A percentile compares a stretch with the other conserved stretches of the same genome.
Evolutionary conservation across 106 monocot species (phyloP).

Genomic region (Allium cepa): DNA sequence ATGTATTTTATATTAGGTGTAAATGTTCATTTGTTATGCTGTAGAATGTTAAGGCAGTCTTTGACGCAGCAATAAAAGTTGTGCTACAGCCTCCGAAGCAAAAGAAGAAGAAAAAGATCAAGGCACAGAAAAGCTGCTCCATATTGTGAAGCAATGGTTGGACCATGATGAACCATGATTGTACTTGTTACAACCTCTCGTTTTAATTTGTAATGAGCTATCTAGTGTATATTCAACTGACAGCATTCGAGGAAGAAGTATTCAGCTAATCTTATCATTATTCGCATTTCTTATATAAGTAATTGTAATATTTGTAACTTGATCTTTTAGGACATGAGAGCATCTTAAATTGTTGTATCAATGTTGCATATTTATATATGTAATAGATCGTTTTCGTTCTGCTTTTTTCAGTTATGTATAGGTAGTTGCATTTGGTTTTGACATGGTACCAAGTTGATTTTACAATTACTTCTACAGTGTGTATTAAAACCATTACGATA

Average conservation of each 20-base stretch:
- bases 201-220: slow-evolving; percentile 2
- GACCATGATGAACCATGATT: background rate
- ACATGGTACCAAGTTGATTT: no score
- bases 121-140: slow-evolving; percentile 50
- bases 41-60: slow-evolving; percentile 57
- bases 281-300: background rate
- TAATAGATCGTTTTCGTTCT: no score
- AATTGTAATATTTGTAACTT: slow-evolving; percentile 2
- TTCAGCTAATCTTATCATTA: background rate
- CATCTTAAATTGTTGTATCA: slow-evolving; percentile 5
- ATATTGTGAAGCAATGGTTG: slow-evolving; percentile 35
- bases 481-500: no score
- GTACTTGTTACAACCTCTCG: background rate
- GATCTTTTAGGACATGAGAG: slow-evolving; percentile 2
- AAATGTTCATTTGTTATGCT: background rate
- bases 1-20: background rate
- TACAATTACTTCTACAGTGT: no score
- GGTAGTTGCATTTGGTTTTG: no score
- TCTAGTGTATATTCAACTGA: slow-evolving; percentile 3
- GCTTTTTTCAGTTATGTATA: no score
- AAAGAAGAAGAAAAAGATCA: slow-evolving; percentile 51
- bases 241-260: background rate
- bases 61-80: slow-evolving; percentile 60
- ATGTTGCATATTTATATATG: background rate
- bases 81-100: slow-evolving; percentile 68